Conservation (phyloP, 2,329 filamentous ascomycete species). For the Aspergillus fischeri region DNA sequence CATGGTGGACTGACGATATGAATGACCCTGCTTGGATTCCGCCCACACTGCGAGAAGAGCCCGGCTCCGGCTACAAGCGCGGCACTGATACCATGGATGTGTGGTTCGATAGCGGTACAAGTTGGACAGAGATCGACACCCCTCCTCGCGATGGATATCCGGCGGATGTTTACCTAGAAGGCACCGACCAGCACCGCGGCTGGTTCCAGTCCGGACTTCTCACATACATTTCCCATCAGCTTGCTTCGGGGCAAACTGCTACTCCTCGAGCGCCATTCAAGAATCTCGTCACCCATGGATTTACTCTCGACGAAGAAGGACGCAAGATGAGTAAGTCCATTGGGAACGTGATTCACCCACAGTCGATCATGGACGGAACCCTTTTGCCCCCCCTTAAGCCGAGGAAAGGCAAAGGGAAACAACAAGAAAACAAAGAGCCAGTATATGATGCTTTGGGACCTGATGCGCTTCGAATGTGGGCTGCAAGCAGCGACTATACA, state of each 20-base stretch:
- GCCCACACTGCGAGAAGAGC: slow-evolving; percentile 51
- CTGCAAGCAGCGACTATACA: slow-evolving; percentile 86
- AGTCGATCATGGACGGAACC: slow-evolving; percentile 79
- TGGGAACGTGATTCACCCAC: slow-evolving; percentile 78
- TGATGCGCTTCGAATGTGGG: slow-evolving; percentile 87
- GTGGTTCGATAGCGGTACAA: slow-evolving; percentile 98
- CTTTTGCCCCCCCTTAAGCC: slow-evolving; percentile 66
- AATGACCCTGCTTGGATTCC: slow-evolving; percentile 77
- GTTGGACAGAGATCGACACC: slow-evolving; percentile 63
- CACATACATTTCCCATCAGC: slow-evolving; percentile 67
- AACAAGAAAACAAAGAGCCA: slow-evolving; percentile 31
- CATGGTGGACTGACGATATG: slow-evolving; percentile 84
- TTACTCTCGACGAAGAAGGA: slow-evolving; percentile 82
- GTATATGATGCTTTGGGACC: slow-evolving; percentile 71
- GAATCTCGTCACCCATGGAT: slow-evolving; percentile 90
- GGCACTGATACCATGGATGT: slow-evolving; percentile 98
- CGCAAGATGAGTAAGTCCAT: slow-evolving; percentile 99
- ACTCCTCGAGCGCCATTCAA: slow-evolving; percentile 67
- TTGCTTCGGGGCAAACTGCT: slow-evolving; percentile 30
- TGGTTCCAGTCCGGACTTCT: slow-evolving; percentile 98
- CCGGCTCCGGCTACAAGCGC: slow-evolving; percentile 55
- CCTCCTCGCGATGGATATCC: slow-evolving; percentile 29
- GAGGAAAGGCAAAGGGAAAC: slow-evolving; percentile 54
- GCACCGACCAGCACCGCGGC: slow-evolving; percentile 90
- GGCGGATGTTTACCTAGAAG: slow-evolving; percentile 89